Evolutionary conservation across 192 early-diverging fungal species (phyloP), one percentile per base, ranked within the genome.

Genomic region (Mortierella alpina): DNA sequence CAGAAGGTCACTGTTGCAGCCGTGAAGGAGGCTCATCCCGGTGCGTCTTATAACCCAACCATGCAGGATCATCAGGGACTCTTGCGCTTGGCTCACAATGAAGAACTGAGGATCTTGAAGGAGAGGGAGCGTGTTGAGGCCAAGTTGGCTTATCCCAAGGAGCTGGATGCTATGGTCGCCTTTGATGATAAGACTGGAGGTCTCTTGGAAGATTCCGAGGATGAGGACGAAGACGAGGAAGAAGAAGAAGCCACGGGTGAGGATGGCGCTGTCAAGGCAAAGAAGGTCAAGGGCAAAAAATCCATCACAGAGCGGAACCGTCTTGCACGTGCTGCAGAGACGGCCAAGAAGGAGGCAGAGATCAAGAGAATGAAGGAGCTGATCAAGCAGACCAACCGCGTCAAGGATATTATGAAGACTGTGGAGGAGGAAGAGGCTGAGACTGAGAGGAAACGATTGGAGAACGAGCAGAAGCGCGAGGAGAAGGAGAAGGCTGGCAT

Each of bases 11-110:
- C 55, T 13, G 63, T 92, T 17, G 88, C 92, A 0, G 93, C 94
- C 5, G 91, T 99, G 4, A 84, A 90, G 44, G 82, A 93, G 48
- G 88, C 92, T 23, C 92, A 96, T 62, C 90, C 93, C 3, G 98
- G 98, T 53, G 88, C 93, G 1, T 98, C 96, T 15, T 99, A 99
- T 84, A 95, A 95, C 59, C 98, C 98, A 9, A 85, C 87, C 13
- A 86, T 91, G 71, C 84, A 88, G 58, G 93, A 95, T 51, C 96
- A 98, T 86, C 91, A 95, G 76, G 83, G 84, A 57, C 73, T 93
- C 46, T 63, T 95, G 47, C 68, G 70, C 9, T 73, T 86, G 68
- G 93, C 92, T n/a, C 80, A 86, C 23, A 82, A 86, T 7, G 87
- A 89, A 46, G 91, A 93, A 48, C 65, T 84, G 50, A 62, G 57